Evolutionary conservation across 169 alveolate species (phyloP), one percentile per base, ranked within the genome.

Genomic region (Plasmodium coatneyi): DNA sequence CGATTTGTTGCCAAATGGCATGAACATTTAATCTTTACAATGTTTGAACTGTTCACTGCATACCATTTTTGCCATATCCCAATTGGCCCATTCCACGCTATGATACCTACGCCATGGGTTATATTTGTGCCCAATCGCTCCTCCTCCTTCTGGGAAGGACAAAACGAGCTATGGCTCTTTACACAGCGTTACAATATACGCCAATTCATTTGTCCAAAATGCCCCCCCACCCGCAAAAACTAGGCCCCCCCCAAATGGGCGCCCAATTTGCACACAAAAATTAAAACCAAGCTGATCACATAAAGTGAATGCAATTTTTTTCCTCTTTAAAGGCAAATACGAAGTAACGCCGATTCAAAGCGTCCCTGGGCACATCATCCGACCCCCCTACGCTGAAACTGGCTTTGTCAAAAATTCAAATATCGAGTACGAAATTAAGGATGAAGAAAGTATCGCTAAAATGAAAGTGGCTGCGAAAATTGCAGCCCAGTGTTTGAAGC

Each of bases 391-490:
- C 74, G 96, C 96, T 25, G 76, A 91, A 91, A 80, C 91, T 0
- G 95, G 95, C 54, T 49, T 91, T 30, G 95, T 79, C 19, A 25
- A 83, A 56, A 0, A 70, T 36, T 87, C 93, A 32, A 54, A 74
- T 28, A 87, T 54, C 22, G 30, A 82, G 7, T 95, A 95, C 71
- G 97, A 96, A 83, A 96, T 96, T 36, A 96, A 96, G 71, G 94
- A 87, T 46, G 91, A 81, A n/a, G 80, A 71, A 34, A 92, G 72
- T 71, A 92, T 96, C 28, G 60, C 32, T 34, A 80, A 80, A 34
- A 96, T 96, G 97, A 92, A 96, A 78, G 84, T 39, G 54, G 97
- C 97, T 14, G 96, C 95, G 3, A 83, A 54, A 28, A 34, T 96
- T 25, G 97, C 97, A 25, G 95, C 97, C 5, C 49, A 84, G 34